phyloP scores from a whole-genome alignment of 2,329 filamentous ascomycete species.

The Phyllosticta capitalensis region DNA sequence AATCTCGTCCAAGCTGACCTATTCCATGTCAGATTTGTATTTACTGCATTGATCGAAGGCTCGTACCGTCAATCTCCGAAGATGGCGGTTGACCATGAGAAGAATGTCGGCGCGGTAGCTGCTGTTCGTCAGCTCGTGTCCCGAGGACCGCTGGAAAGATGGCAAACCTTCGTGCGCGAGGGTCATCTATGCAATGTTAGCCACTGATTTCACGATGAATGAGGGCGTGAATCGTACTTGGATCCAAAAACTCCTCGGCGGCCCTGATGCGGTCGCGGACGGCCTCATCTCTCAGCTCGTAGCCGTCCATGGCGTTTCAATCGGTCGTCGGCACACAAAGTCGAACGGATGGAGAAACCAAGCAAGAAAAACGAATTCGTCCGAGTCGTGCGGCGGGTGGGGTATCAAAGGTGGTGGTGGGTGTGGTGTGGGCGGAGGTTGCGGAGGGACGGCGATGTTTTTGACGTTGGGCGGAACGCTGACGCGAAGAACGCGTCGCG shows the following conservation, averaged over 20 bases:
- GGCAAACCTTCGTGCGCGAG: conserved; percentile 43
- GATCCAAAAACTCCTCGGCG: conserved; percentile 89
- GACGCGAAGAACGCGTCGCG: not conserved
- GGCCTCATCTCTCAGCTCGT: conserved; percentile 75
- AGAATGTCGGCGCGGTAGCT: conserved; percentile 90
- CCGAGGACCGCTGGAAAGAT: not conserved
- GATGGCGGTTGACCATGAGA: conserved; percentile 55
- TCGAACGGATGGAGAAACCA: no score
- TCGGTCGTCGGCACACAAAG: not conserved
- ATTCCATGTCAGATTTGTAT: conserved; percentile 4
- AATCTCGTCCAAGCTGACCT: conserved; percentile 69
- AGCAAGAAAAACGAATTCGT: not conserved
- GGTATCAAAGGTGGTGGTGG: conserved; percentile 5
- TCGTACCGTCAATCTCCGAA: conserved; percentile 47
- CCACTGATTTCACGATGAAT: not conserved
- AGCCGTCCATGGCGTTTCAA: conserved; percentile 51
- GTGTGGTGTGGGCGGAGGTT: not conserved
- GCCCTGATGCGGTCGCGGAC: conserved; percentile 73
- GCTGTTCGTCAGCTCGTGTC: conserved; percentile 23
- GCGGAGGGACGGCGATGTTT: not conserved
- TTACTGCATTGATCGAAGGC: not conserved
- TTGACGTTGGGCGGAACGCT: not conserved
- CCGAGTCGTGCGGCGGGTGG: not conserved
- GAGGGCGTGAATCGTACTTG: conserved; percentile 50
- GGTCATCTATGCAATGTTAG: conserved; percentile 41